These are phyloP conservation scores for Neoascochyta sp. DNA, from an alignment of 2,329 filamentous ascomycete genomes.

Conservation along the genomic window DNA sequence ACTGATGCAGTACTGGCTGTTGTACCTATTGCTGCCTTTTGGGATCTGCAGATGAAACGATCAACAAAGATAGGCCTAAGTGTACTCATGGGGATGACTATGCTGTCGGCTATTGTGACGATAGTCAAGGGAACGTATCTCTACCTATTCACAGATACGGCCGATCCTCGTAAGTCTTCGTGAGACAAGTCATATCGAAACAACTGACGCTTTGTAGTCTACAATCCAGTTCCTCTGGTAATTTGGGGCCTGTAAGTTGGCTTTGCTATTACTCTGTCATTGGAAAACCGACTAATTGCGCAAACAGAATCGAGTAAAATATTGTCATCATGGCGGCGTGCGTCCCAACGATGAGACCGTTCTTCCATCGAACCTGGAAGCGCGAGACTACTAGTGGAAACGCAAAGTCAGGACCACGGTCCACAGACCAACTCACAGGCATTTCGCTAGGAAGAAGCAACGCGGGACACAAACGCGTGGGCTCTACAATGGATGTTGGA, in stretches of 20 bases:
- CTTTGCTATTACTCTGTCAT: too few species aligned
- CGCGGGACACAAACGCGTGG: not conserved
- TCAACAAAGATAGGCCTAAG: conserved; percentile 7
- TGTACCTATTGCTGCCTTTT: conserved; percentile 5
- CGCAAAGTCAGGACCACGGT: conserved; percentile 1
- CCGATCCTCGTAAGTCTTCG: conserved; percentile 1
- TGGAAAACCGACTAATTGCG: too few species aligned
- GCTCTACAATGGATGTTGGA: not conserved
- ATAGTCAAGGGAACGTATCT: conserved; percentile 8
- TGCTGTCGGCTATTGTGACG: conserved; percentile 8
- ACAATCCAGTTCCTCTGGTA: conserved; percentile 4
- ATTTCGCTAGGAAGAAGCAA: not conserved
- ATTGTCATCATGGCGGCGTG: conserved; percentile 11
- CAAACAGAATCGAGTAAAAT: conserved; percentile 8
- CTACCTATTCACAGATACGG: conserved; percentile 4
- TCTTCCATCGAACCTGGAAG: conserved; percentile 6
- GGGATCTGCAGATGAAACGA: conserved; percentile 6
- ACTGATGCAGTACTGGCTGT: conserved; percentile 7
- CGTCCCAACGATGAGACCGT: conserved; percentile 8
- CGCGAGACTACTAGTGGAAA: conserved; percentile 2
- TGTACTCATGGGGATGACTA: conserved; percentile 7
- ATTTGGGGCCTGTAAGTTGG: conserved; percentile 6
- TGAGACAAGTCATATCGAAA: not conserved
- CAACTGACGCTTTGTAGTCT: conserved; percentile 1
- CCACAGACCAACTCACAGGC: not conserved